Evolutionary conservation across 306 rosid species (phyloP).

Genomic region (Trifolium repens): DNA sequence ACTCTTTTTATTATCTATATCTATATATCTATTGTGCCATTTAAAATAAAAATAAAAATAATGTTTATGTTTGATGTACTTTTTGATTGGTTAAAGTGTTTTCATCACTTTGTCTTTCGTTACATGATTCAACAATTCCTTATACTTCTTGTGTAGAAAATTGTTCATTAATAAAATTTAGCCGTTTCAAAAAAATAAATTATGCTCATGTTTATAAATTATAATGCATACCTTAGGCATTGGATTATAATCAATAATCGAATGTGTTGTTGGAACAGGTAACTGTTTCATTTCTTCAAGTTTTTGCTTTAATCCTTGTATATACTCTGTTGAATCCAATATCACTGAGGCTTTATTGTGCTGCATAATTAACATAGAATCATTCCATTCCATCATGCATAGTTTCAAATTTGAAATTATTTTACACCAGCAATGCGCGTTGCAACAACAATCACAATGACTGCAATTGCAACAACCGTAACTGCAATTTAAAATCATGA

Average conservation of each 20-base stretch:
- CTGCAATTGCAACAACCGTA: no score
- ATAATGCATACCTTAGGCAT: slow-evolving; percentile 48
- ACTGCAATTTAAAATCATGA: no score
- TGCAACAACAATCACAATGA: not conserved
- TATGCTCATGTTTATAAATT: not conserved
- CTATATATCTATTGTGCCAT: no score
- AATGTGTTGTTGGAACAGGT: slow-evolving; percentile 29
- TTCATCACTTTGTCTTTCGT: no score
- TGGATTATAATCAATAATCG: slow-evolving; percentile 44
- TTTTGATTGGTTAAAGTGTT: no score
- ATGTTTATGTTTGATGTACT: not conserved
- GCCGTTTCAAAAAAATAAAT: not conserved
- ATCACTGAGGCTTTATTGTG: slow-evolving; percentile 41
- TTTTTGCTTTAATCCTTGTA: slow-evolving; percentile 50
- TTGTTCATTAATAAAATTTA: no score
- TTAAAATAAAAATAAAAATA: not conserved
- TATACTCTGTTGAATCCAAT: slow-evolving; percentile 49
- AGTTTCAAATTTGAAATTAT: not conserved
- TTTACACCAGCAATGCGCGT: no score
- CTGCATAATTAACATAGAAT: slow-evolving; percentile 35
- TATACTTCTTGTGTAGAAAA: no score
- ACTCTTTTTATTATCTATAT: not conserved
- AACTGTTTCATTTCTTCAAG: slow-evolving; percentile 45
- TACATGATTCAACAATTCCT: no score
- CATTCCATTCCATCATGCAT: not conserved